phyloP scores from a whole-genome alignment of 768 basidiomycete species.

The Rhodotorula sphaerocarpa region DNA sequence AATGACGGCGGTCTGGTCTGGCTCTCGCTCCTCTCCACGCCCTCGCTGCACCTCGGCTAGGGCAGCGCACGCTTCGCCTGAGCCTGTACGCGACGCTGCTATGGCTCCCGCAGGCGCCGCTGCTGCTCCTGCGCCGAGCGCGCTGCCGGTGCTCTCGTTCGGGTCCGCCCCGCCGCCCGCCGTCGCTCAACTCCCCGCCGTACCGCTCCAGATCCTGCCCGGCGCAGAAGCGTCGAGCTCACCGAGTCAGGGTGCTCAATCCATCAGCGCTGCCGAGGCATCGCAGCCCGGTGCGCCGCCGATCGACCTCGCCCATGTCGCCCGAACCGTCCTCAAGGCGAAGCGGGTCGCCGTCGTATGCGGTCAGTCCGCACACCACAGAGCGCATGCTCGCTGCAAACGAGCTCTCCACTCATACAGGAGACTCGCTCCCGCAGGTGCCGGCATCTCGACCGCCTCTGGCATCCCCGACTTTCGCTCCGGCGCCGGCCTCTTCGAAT shows the following conservation, averaged over 20 bases:
- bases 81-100: too few relatives aligned
- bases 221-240: too few relatives aligned
- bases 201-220: neutral
- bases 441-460: constrained; percentile 77
- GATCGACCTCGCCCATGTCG: constrained; percentile 16
- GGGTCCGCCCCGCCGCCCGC: neutral
- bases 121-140: neutral
- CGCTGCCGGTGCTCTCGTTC: neutral
- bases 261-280: too few relatives aligned
- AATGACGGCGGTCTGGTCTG: neutral
- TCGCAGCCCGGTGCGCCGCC: too few relatives aligned
- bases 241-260: too few relatives aligned
- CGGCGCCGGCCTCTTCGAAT: constrained; percentile 67
- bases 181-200: neutral
- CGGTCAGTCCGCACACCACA: constrained; percentile 52
- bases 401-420: neutral
- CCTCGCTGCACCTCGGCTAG: too few relatives aligned
- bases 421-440: constrained; percentile 48
- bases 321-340: constrained; percentile 59
- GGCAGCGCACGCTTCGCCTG: too few relatives aligned
- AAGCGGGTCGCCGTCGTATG: constrained; percentile 77
- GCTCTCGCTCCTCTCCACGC: neutral
- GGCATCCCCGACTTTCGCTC: constrained; percentile 88
- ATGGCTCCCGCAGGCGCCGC: neutral
- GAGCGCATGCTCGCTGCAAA: neutral